These are phyloP conservation scores for Diophrys appendiculata DNA, from an alignment of 73 alveolate genomes.

Conservation along the genomic window DNA sequence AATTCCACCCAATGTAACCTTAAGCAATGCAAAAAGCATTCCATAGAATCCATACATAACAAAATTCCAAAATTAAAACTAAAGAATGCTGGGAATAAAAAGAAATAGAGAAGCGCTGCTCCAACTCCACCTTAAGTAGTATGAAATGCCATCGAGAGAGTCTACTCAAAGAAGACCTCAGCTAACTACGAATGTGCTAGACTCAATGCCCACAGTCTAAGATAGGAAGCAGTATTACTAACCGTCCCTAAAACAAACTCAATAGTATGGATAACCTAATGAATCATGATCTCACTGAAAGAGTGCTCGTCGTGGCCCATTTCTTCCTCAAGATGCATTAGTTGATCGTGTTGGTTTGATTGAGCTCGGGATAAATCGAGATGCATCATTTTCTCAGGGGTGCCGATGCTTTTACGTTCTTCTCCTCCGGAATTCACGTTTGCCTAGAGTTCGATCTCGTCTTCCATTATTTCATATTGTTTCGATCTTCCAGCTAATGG, in stretches of 20 bases:
- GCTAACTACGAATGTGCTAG: constrained; percentile 89
- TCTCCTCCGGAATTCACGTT: not conserved
- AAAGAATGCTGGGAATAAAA: constrained; percentile 60
- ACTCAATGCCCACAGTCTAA: constrained; percentile 93
- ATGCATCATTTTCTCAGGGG: not conserved
- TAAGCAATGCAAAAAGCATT: constrained; percentile 96
- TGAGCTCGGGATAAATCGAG: not conserved
- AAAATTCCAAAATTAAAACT: constrained; percentile 73
- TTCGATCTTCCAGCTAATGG: not conserved
- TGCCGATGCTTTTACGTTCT: not conserved
- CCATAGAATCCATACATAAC: constrained; percentile 98
- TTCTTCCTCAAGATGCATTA: constrained; percentile 4
- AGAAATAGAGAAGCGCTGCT: constrained; percentile 75
- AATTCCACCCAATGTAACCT: constrained; percentile 99
- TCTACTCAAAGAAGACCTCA: constrained; percentile 86
- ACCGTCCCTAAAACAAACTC: constrained; percentile 90
- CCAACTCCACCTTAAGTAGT: constrained; percentile 58
- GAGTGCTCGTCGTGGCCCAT: constrained; percentile 52
- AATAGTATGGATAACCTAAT: constrained; percentile 83
- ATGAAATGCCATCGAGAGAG: constrained; percentile 70
- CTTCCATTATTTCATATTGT: not conserved
- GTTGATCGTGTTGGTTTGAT: not conserved
- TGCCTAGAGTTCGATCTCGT: constrained; percentile 8
- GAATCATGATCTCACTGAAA: constrained; percentile 78
- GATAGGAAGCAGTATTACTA: constrained; percentile 92